Evolutionary conservation across 129 eudicot genomes (phyloP), one percentile per base, ranked within the genome.

Genomic region (Flaveria trinervia): DNA sequence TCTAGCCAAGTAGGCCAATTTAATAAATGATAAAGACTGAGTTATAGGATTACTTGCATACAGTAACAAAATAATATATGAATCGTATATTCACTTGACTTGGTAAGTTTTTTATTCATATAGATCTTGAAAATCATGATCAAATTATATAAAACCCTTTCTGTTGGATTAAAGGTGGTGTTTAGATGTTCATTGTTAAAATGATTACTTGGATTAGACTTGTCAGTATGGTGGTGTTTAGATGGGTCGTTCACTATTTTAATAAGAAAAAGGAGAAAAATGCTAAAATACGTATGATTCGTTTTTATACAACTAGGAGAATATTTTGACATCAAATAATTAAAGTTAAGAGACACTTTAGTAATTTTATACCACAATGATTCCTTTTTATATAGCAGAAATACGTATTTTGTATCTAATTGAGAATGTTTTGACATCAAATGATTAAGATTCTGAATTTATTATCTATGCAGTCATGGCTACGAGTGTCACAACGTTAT

Each of bases 381-480:
- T 14, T 11, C 17, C 5, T 14, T 13, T 49, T 3, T 45, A 45
- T 45, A 45, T 45, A 45, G 10, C 62, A 55, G 20, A 23, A 0
- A 17, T 9, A 7, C 62, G 9, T 3, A 36, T 36, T 36, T 4
- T 36, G 41, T 36, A 36, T 36, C 41, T 36, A 30, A 30, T 30
- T 30, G 41, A 36, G 41, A 36, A 36, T 36, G 41, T 36, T 36
- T 36, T 5, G 1, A 36, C 41, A 36, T 36, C 41, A 36, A 36
- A 36, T 36, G 41, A 45, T 45, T 8, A 14, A 28, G 36, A 14
- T 8, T 62, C 45, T 15, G 39, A 11, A 56, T 55, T 17, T 57
- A 4, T 73, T 17, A 6, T 18, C 26, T 68, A 56, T 75, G 84
- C 93, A 92, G 97, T 69, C 96, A 71, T 92, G 97, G 96, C 80